Conservation (phyloP, 768 basidiomycete species). For the Rhizopogon vesiculosus region DNA sequence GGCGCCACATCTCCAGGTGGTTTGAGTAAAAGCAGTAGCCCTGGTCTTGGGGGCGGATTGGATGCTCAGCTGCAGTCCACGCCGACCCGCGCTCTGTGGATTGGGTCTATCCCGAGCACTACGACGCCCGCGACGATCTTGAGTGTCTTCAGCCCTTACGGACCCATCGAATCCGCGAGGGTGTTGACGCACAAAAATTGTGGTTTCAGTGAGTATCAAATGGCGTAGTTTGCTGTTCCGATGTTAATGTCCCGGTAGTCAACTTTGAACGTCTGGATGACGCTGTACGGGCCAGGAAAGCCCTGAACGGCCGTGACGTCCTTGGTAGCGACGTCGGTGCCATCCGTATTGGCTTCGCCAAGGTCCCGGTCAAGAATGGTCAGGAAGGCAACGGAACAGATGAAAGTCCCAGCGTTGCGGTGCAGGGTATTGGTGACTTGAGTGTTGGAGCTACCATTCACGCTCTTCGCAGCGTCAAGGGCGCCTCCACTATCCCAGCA, state of each 20-base stretch:
- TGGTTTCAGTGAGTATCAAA: slow-evolving; percentile 64
- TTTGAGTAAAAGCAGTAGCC: slow-evolving; percentile 44
- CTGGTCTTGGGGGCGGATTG: slow-evolving; percentile 55
- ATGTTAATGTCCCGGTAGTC: slow-evolving; percentile 42
- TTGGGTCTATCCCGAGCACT: slow-evolving; percentile 93
- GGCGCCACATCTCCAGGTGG: slow-evolving; percentile 61
- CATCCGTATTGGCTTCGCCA: slow-evolving; percentile 94
- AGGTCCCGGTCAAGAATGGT: slow-evolving; percentile 89
- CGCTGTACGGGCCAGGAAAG: slow-evolving; percentile 92
- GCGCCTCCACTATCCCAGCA: slow-evolving; percentile 86
- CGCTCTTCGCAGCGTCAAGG: slow-evolving; percentile 82
- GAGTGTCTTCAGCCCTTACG: slow-evolving; percentile 96
- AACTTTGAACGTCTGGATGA: slow-evolving; percentile 98
- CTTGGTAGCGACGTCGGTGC: slow-evolving; percentile 96
- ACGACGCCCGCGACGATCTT: slow-evolving; percentile 93
- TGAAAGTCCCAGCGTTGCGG: slow-evolving; percentile 59
- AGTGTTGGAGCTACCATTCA: slow-evolving; percentile 88
- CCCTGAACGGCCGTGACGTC: slow-evolving; percentile 92
- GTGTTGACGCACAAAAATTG: slow-evolving; percentile 98
- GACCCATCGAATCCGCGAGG: slow-evolving; percentile 94
- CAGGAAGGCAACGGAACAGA: slow-evolving; percentile 59
- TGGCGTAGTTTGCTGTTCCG: slow-evolving; percentile 1
- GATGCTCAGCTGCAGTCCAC: slow-evolving; percentile 86
- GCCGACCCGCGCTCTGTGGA: slow-evolving; percentile 95
- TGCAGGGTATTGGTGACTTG: slow-evolving; percentile 80